Percentiles rank a stretch among this genome's conserved stretches.
These are phyloP conservation scores for Stenogyne calaminthoides DNA, from an alignment of 305 asterid genomes.

Conservation along the genomic window DNA sequence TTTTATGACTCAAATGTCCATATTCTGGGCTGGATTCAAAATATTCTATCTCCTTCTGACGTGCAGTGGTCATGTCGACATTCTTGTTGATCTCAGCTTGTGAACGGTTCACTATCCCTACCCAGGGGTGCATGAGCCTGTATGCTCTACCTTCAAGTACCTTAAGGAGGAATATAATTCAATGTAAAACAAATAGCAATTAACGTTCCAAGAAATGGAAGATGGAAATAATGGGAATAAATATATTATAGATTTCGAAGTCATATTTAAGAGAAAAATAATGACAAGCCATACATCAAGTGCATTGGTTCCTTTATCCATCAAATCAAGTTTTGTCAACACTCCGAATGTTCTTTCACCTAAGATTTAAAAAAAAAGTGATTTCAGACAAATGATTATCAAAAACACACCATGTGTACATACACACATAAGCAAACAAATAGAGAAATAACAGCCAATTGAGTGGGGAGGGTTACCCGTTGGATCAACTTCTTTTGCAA, in stretches of 20 bases:
- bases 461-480: constrained; percentile 57
- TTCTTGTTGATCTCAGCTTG: constrained; percentile 97
- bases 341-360: constrained; percentile 98
- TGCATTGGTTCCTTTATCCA: constrained; percentile 95
- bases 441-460: constrained; percentile 18
- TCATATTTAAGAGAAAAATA: constrained; percentile 20
- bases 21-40: constrained; percentile 95
- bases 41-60: constrained; percentile 86
- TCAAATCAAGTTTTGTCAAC: constrained; percentile 90
- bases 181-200: constrained; percentile 23
- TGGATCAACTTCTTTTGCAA: constrained; percentile 96
- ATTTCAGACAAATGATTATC: neutral
- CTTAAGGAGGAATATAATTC: constrained; percentile 41
- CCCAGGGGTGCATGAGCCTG: constrained; percentile 97
- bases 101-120: constrained; percentile 94
- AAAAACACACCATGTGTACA: constrained; percentile 12
- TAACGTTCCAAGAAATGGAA: neutral
- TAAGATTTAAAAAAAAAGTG: constrained; percentile 25
- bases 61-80: constrained; percentile 83
- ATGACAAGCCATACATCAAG: constrained; percentile 73
- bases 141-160: constrained; percentile 95
- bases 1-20: constrained; percentile 84
- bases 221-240: constrained; percentile 19
- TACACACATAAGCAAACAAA: neutral
- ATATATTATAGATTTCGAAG: constrained; percentile 12